phyloP scores from a whole-genome alignment of 371 early-diverging fungal genomes.

The Mucor piriformis region DNA sequence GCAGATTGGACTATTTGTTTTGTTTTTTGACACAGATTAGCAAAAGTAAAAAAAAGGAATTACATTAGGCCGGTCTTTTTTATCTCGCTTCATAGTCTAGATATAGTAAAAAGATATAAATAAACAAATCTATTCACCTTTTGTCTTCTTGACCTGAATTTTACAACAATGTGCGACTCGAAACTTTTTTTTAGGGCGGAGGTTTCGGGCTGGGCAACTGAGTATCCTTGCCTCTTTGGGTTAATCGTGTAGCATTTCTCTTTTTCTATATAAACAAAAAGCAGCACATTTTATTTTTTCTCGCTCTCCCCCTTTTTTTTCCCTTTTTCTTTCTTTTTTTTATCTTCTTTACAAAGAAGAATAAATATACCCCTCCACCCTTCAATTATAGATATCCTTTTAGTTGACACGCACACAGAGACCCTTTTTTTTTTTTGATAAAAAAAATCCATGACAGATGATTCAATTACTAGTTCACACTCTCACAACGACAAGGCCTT shows the following conservation, averaged over 20 bases:
- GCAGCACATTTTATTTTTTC: background rate
- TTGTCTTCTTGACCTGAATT: background rate
- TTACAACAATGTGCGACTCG: background rate
- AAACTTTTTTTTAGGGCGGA: constrained; percentile 5
- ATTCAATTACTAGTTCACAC: background rate
- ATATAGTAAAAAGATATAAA: background rate
- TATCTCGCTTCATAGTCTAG: background rate
- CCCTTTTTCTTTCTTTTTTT: background rate
- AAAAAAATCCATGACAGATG: constrained; percentile 18
- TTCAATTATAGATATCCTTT: background rate
- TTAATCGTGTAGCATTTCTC: constrained; percentile 16
- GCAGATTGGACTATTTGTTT: background rate
- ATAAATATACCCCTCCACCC: background rate
- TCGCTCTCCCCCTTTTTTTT: background rate
- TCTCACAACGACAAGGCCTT: background rate
- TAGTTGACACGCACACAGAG: background rate
- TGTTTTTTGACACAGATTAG: background rate
- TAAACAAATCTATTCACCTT: background rate
- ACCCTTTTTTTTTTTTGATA: background rate
- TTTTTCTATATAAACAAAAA: constrained; percentile 2
- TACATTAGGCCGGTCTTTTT: too few relatives aligned
- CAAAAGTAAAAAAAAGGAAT: background rate
- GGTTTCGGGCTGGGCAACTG: constrained; percentile 13
- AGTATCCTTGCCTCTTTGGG: constrained; percentile 13
- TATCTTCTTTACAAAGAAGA: background rate